Evolutionary conservation across 371 early-diverging fungal genomes (phyloP), one percentile per base, ranked within the genome.

Genomic region (Saksenaea oblongispora): DNA sequence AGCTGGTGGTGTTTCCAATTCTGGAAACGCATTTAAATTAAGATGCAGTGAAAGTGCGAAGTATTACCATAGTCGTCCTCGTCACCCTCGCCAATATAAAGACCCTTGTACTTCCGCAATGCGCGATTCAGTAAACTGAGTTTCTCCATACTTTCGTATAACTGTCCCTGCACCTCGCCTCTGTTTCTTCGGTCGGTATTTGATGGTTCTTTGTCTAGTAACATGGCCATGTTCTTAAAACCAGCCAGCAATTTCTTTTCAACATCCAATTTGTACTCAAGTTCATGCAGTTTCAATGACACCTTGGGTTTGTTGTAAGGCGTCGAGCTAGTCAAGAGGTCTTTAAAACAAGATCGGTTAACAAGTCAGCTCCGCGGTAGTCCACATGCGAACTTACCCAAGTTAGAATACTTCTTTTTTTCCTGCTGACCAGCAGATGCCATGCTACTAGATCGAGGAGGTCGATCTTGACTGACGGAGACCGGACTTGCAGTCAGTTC

Each of bases 241-340:
- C 95, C 96, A 42, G 91, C 88, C 65, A 90, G 81, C 17, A 96
- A 88, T 72, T 93, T 94, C 67, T 85, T 89, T 82, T 98, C 98
- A 4, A 96, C 90, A 65, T 95, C 92, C 28, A 97, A 86, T 73
- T 95, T 96, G 71, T 87, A 90, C 47, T 90, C 87, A 47, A 96
- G 76, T 68, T 95, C 95, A 54, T 89, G 88, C 42, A 96, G 75
- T 73, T 93, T 94, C 63, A 91, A 80, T 27, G 93, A 91, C 34
- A 97, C 90, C 75, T 95, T 95, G 44, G 93, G 91, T 9, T 85
- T 84, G 24, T 94, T 93, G 64, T 93, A 85, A 8, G 89, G 80
- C 18, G 91, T 89, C 34, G 89, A 88, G 22, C 88, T 86, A 58
- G 88, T 92, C 31, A 91, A 73, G 61, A 91, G 79, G 64, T 91